Evolutionary conservation across 2,329 filamentous ascomycete genomes (phyloP).

Genomic region (Neurospora crassa): DNA sequence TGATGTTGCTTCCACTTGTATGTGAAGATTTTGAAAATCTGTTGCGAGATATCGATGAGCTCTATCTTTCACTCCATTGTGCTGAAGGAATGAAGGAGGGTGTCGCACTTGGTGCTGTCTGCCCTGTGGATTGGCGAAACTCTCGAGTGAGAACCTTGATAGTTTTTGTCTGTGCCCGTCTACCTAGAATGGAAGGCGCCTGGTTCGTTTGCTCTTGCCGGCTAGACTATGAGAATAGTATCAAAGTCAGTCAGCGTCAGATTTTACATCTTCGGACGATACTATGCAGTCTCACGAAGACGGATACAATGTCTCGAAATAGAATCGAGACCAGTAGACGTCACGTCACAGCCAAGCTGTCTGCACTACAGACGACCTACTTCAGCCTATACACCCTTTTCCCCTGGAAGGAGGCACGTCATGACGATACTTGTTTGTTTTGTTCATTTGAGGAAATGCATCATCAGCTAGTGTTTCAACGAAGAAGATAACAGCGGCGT

Average conservation of each 20-base stretch:
- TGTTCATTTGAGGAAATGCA: neutral
- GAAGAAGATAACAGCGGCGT: neutral
- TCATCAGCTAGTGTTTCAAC: neutral
- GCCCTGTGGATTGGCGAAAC: neutral
- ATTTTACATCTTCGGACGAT: neutral
- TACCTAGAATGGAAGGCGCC: neutral
- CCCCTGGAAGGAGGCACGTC: neutral
- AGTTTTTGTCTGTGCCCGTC: too few species aligned
- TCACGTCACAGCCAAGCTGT: neutral
- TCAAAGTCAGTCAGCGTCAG: neutral
- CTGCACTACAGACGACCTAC: neutral
- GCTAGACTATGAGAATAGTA: neutral
- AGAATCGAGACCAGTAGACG: neutral
- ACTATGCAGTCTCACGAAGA: neutral
- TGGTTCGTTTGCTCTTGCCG: neutral
- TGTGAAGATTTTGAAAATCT: too few species aligned
- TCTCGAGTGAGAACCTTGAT: neutral
- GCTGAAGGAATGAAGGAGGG: neutral
- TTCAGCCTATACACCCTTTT: neutral
- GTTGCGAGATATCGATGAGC: neutral
- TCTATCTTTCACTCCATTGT: neutral
- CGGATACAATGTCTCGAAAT: neutral
- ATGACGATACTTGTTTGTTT: neutral
- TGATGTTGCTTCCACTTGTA: neutral
- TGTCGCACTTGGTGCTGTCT: neutral